A percentile compares a stretch with the other conserved stretches of the same genome.
phyloP scores from a whole-genome alignment of 805 yeast species.

The Scheffersomyces amazonensis region DNA sequence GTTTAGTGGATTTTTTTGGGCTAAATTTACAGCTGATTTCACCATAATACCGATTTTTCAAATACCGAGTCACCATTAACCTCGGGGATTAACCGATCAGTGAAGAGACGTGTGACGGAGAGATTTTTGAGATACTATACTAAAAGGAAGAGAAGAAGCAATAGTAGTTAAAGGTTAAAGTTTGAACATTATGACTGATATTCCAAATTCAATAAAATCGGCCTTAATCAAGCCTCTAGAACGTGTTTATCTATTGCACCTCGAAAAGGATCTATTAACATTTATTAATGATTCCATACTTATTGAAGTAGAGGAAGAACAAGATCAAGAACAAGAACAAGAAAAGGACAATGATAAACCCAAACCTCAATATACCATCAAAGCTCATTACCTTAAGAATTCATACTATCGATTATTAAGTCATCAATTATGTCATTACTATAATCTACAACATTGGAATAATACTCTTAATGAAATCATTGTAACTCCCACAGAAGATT shows the following conservation, averaged over 20 bases:
- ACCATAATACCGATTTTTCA: too few relatives aligned
- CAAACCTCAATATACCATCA: constrained; percentile 10
- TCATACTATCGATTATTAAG: constrained; percentile 66
- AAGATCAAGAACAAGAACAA: background rate
- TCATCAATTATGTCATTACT: constrained; percentile 70
- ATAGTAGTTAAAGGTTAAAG: too few relatives aligned
- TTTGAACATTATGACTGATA: constrained; percentile 6
- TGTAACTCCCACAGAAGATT: constrained; percentile 13
- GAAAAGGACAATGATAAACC: background rate
- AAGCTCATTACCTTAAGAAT: constrained; percentile 46
- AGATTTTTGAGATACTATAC: too few relatives aligned
- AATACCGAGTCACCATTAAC: too few relatives aligned
- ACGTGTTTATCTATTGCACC: constrained; percentile 15
- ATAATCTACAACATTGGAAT: constrained; percentile 52
- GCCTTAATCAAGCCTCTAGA: constrained; percentile 20
- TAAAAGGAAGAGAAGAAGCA: too few relatives aligned
- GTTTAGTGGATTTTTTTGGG: too few relatives aligned
- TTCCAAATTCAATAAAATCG: constrained; percentile 15
- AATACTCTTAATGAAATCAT: constrained; percentile 18
- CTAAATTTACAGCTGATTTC: too few relatives aligned
- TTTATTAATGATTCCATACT: constrained; percentile 11
- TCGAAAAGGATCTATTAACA: constrained; percentile 18
- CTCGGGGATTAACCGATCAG: too few relatives aligned
- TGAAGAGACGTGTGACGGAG: too few relatives aligned
- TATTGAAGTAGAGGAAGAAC: background rate